A percentile compares a stretch with the other conserved stretches of the same genome.
Evolutionary conservation across 345 rosid species (phyloP).

Genomic region (Euphorbia peplus): DNA sequence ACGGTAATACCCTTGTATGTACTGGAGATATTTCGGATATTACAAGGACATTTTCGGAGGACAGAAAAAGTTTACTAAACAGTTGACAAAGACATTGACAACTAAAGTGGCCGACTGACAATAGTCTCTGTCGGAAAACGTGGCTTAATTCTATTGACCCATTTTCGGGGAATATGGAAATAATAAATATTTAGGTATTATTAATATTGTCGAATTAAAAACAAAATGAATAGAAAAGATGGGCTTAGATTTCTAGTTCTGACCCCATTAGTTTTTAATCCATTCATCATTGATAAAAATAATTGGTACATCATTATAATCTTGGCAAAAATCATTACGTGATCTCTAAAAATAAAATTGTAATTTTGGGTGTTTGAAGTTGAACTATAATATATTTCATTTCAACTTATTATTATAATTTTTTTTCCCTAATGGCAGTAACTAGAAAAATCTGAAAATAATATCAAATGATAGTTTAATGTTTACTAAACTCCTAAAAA

Average conservation of each 20-base stretch:
- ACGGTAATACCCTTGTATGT: background rate
- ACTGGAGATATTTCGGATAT: background rate
- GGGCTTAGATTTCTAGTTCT: background rate
- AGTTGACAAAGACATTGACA: too few relatives aligned
- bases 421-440: too few relatives aligned
- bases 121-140: slow-evolving; percentile 17
- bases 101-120: too few relatives aligned
- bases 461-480: too few relatives aligned
- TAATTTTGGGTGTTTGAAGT: too few relatives aligned
- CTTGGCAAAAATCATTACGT: too few relatives aligned
- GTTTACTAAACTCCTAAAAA: too few relatives aligned
- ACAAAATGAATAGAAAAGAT: background rate
- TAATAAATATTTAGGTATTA: slow-evolving; percentile 11
- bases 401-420: too few relatives aligned
- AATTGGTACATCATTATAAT: slow-evolving; percentile 19
- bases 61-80: too few relatives aligned
- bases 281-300: slow-evolving; percentile 21
- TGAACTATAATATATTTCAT: too few relatives aligned
- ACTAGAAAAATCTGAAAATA: too few relatives aligned
- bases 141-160: slow-evolving; percentile 2
- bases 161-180: background rate
- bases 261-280: slow-evolving; percentile 10
- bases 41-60: background rate
- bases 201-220: background rate
- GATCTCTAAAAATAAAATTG: too few relatives aligned